Evolutionary conservation across 768 basidiomycete species (phyloP), one percentile per base, ranked within the genome.

Genomic region (Leccinum broughii): DNA sequence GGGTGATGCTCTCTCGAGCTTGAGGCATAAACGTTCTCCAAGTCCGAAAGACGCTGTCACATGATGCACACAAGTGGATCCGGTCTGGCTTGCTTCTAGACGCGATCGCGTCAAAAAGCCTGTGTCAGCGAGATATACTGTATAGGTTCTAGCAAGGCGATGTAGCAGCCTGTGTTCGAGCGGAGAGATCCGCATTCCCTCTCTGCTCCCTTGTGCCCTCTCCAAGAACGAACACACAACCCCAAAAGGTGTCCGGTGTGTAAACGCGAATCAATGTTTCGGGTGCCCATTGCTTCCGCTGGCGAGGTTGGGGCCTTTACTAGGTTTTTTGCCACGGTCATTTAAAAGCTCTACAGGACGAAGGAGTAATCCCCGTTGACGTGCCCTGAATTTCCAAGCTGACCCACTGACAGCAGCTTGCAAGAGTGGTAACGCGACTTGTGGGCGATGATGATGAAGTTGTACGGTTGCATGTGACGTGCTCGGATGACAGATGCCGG

Each of bases 301-400:
- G n/a, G 20, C 54, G 14, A 35, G 26, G 57, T 49, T 64, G 62
- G 46, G 24, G 56, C 46, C 15, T 46, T 46, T 44, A 55, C n/a
- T 34, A 13, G 34, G 34, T 13, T 32, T 32, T 54, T 52, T 64
- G 58, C 60, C 70, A 71, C 61, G 60, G 48, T 62, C 30, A 65
- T 65, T 62, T 64, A 50, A 62, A 58, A 57, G 63, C 44, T 57
- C 62, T 55, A 70, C 58, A 46, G 20, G n/a, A 20, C 56, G 44
- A 66, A 66, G 49, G 63, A 63, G 72, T 72, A 72, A 73, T 72
- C 72, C 72, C 71, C 72, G 71, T 59, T 56, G 44, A 46, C 11
- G n/a, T 30, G 62, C 69, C 71, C 71, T 71, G 70, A 68, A 67
- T 64, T 66, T 72, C 50, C 44, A 46, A 63, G 63, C 30, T 51